These are phyloP conservation scores for Paradendryphiella salina DNA, from an alignment of 2,329 filamentous ascomycete genomes.

Conservation along the genomic window DNA sequence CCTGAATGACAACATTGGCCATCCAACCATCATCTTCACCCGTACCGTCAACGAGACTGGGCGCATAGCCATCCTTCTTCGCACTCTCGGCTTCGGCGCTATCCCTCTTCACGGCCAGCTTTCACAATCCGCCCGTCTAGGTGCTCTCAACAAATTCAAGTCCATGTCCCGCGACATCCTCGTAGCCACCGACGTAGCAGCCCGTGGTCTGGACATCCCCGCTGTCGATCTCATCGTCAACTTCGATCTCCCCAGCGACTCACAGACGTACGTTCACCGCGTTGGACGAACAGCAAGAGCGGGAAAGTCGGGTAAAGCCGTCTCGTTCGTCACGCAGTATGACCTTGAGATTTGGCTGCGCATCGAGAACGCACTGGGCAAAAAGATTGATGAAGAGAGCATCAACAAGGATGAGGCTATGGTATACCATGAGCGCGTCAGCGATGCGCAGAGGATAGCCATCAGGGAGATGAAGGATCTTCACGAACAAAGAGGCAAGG, in stretches of 20 bases:
- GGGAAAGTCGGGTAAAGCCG: constrained; percentile 78
- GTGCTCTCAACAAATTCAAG: constrained; percentile 88
- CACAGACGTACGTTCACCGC: constrained; percentile 88
- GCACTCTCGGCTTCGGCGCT: constrained; percentile 82
- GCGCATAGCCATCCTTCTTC: constrained; percentile 78
- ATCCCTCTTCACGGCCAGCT: constrained; percentile 93
- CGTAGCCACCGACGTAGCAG: constrained; percentile 91
- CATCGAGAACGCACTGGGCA: constrained; percentile 81
- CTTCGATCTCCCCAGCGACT: constrained; percentile 79
- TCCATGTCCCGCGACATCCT: constrained; percentile 79
- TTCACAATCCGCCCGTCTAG: constrained; percentile 81
- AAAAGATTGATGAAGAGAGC: constrained; percentile 71
- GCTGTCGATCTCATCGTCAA: constrained; percentile 88
- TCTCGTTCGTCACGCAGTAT: constrained; percentile 84
- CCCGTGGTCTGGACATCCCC: constrained; percentile 88
- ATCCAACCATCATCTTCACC: constrained; percentile 87
- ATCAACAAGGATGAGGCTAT: constrained; percentile 81
- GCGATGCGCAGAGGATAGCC: constrained; percentile 80
- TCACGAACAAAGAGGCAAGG: constrained; percentile 67
- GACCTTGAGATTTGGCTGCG: constrained; percentile 78
- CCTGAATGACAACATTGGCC: constrained; percentile 82
- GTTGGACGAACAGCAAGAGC: constrained; percentile 87
- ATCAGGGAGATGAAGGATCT: constrained; percentile 80
- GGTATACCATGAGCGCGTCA: constrained; percentile 74
- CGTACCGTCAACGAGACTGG: constrained; percentile 91